Evolutionary conservation across 176 grass and related monocot species (phyloP).

Genomic region (Luzula sylvatica): DNA sequence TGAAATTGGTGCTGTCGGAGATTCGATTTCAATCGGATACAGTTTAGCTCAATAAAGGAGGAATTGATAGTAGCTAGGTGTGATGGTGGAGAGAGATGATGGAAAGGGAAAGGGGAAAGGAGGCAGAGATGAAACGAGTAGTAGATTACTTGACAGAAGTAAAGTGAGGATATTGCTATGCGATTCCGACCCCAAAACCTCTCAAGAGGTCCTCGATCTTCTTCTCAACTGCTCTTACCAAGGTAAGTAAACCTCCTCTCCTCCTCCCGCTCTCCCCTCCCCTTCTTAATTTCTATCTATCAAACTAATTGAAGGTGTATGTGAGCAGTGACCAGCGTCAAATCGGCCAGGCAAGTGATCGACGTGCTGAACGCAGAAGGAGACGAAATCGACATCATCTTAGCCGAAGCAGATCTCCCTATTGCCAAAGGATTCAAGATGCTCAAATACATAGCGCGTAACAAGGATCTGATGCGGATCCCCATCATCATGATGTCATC

Average conservation of each 20-base stretch:
- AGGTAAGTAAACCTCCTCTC: constrained; percentile 28
- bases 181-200: constrained; percentile 59
- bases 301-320: neutral
- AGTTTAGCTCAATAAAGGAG: too few relatives aligned
- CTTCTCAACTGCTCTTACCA: constrained; percentile 91
- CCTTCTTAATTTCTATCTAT: neutral
- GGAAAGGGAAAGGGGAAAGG: constrained; percentile 25
- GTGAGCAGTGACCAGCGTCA: constrained; percentile 54
- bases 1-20: too few relatives aligned
- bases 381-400: constrained; percentile 74
- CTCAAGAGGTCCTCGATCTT: constrained; percentile 59
- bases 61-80: too few relatives aligned
- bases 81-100: constrained; percentile 1
- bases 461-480: constrained; percentile 73
- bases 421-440: constrained; percentile 87
- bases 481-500: constrained; percentile 98
- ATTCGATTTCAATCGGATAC: too few relatives aligned
- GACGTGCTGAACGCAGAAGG: constrained; percentile 56
- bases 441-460: constrained; percentile 90
- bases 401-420: constrained; percentile 85
- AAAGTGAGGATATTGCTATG: constrained; percentile 90
- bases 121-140: constrained; percentile 1
- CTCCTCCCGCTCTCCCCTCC: neutral
- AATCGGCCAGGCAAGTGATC: constrained; percentile 71
- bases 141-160: constrained; percentile 63